A percentile compares a stretch with the other conserved stretches of the same genome.
Conservation (phyloP, 768 basidiomycete genomes). For the Panus rudis region DNA sequence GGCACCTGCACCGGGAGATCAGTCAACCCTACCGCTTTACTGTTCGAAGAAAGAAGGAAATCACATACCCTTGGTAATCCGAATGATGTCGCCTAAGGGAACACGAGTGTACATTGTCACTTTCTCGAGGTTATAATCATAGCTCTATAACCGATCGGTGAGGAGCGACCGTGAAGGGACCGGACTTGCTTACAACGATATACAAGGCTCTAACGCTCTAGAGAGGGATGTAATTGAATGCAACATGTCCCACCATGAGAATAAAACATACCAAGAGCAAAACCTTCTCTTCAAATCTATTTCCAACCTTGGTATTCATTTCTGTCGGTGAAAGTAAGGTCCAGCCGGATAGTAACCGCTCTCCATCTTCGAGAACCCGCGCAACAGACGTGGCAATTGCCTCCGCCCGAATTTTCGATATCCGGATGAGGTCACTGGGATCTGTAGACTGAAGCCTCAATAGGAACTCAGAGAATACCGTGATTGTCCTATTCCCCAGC, state of each 20-base stretch:
- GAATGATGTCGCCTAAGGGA: constrained; percentile 72
- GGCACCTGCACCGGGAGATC: constrained; percentile 47
- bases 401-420: constrained; percentile 85
- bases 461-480: constrained; percentile 92
- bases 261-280: constrained; percentile 62
- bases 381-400: constrained; percentile 88
- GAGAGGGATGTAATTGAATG: background rate
- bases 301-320: constrained; percentile 60
- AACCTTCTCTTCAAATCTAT: constrained; percentile 92
- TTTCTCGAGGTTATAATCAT: constrained; percentile 90
- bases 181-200: constrained; percentile 57
- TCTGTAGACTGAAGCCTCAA: constrained; percentile 87
- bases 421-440: constrained; percentile 78
- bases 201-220: constrained; percentile 53
- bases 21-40: no score
- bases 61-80: constrained; percentile 69
- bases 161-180: no score
- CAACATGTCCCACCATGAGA: constrained; percentile 18
- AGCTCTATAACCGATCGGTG: constrained; percentile 55
- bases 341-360: constrained; percentile 81
- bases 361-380: constrained; percentile 29
- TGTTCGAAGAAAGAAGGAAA: no score
- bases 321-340: constrained; percentile 83
- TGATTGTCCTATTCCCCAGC: constrained; percentile 78
- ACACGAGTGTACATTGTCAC: constrained; percentile 87